Evolutionary conservation across 352 stramenopile species (phyloP), one percentile per base, ranked within the genome.

Genomic region (Phytophthora sp.): DNA sequence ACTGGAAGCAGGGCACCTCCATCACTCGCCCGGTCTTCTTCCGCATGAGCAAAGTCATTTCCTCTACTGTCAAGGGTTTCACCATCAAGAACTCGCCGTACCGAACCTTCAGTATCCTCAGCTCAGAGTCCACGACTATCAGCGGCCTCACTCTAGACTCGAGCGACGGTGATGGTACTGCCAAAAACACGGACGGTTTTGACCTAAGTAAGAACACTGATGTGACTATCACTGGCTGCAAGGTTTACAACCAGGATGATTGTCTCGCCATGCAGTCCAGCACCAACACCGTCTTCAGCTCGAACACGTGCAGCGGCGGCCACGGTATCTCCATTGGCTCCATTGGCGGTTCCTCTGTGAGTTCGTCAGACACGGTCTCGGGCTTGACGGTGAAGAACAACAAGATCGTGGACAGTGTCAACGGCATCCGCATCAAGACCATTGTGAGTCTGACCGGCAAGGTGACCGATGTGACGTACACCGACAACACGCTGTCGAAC

Each of bases 1-100:
- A 75, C 65, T 82, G 72, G 73, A 68, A 70, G 21, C 61, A 82
- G 42, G 62, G 57, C 20, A 44, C 53, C 18, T 71, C 52, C 1
- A 63, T 79, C 49, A 66, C 26, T 5, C 57, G 66, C 9, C 73
- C 73, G 1, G 57, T 69, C 2, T 69, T 69, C 54, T 70, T 66
- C 62, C 62, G 62, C 27, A 62, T 71, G 54, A 57, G 38, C 49
- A 71, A 62, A 30, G 55, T 66, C 34, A 62, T 62, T 24, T 53
- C 37, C 28, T 71, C 62, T 7, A 71, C 59, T 0, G 42, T 78
- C 15, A 64, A 60, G 34, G 34, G 34, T n/a, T 41, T 41, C 34
- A 41, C 34, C 34, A 41, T 41, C 34, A 41, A 41, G 34, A 41
- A 41, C 34, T 41, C 34, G 34, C 34, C 34, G 13, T 41, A 41